Evolutionary conservation across 768 basidiomycete species (phyloP), one percentile per base, ranked within the genome.

Genomic region (Amanita muscaria): DNA sequence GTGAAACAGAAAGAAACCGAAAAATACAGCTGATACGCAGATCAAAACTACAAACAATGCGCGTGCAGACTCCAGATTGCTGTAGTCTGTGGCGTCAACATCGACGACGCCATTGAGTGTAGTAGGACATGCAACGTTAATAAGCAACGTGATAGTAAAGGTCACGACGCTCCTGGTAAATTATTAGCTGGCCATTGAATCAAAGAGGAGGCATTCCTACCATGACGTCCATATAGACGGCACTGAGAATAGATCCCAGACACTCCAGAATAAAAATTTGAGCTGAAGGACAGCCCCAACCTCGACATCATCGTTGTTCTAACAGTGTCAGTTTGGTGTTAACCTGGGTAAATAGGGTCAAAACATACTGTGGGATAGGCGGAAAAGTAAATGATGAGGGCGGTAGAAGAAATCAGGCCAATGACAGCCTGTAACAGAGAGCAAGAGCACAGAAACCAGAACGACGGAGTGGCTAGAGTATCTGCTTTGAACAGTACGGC

Each of bases 311-410:
- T 12, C 27, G n/a, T n/a, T n/a, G n/a, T 29, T 29, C 7, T 29
- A 6, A 29, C 6, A 12, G 27, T 29, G 27, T 6, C 7, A 12
- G 6, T 29, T 29, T n/a, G n/a, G n/a, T 6, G 6, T 8, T 34
- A n/a, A 5, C 5, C 33, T 27, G 5, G 14, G 43, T 3, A 14
- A 36, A 30, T 21, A 16, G 9, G 4, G 19, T 18, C 5, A 2
- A 4, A 36, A 5, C n/a, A n/a, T 8, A 44, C 14, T 4, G 27
- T 24, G 21, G 10, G 16, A 27, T 25, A 23, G 12, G 38, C 36
- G 12, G 29, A 38, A 9, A 46, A 46, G 11, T 21, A 19, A 14
- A 46, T 38, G 25, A 46, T 38, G 25, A 46, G 36, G 16, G 38
- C 29, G 2, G 25, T 46, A 8, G 44, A 46, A n/a, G 19, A 22